Conservation (phyloP, 371 early-diverging fungal genomes). For the Nematocida ausubeli region DNA sequence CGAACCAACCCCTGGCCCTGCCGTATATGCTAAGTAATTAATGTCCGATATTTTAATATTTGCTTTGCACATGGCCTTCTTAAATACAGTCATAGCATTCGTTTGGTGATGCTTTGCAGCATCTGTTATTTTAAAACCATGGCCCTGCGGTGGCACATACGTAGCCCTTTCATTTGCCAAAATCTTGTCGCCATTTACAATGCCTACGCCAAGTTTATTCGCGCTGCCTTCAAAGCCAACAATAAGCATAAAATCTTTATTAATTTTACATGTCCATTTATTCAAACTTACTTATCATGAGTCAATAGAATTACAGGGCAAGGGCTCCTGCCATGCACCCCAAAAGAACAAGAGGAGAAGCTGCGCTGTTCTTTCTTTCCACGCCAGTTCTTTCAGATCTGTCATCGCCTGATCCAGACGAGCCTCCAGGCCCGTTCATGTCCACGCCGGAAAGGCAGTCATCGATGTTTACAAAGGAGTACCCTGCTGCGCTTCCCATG, state of each 20-base stretch:
- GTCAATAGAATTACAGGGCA: neutral
- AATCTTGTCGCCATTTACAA: slow-evolving; percentile 77
- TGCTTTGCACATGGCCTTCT: slow-evolving; percentile 76
- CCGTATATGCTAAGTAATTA: slow-evolving; percentile 88
- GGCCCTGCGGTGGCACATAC: slow-evolving; percentile 89
- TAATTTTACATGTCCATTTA: slow-evolving; percentile 3
- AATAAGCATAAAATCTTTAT: slow-evolving; percentile 58
- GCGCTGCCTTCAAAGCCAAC: slow-evolving; percentile 84
- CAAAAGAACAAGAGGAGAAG: neutral
- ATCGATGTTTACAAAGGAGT: slow-evolving; percentile 63
- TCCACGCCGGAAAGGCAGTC: slow-evolving; percentile 61
- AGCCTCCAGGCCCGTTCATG: slow-evolving; percentile 14
- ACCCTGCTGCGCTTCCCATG: slow-evolving; percentile 58
- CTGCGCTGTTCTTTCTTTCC: slow-evolving; percentile 33
- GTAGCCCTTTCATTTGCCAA: slow-evolving; percentile 86
- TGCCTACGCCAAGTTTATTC: slow-evolving; percentile 96
- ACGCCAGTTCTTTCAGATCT: neutral
- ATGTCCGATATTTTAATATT: slow-evolving; percentile 74
- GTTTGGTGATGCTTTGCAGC: slow-evolving; percentile 89
- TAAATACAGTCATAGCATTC: slow-evolving; percentile 74
- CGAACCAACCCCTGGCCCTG: slow-evolving; percentile 98
- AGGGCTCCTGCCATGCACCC: slow-evolving; percentile 20
- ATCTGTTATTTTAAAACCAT: slow-evolving; percentile 89
- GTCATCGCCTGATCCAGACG: neutral
- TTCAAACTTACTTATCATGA: neutral